Evolutionary conservation across 805 yeast species (phyloP), one percentile per base, ranked within the genome.

Genomic region (Ogataea pignaliae): DNA sequence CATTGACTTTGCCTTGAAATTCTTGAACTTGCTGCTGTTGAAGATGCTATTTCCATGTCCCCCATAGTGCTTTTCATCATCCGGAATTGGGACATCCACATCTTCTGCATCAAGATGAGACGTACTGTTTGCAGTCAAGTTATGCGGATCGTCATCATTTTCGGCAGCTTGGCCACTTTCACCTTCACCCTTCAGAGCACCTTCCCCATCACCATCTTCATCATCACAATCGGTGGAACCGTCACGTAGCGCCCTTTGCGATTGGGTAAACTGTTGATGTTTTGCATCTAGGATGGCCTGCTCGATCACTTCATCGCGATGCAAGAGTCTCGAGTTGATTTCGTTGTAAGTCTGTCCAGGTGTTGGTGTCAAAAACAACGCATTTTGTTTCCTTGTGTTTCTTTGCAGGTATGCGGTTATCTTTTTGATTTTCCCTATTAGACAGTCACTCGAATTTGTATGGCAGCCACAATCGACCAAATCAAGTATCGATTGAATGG

Each of bases 401-500:
- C 88, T 71, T 51, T 77, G 72, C 34, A 83, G 65, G 50, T 78
- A 74, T 1, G 83, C 74, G 2, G 83, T 76, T 17, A 78, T 78
- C 53, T 81, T 82, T 55, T 79, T 81, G 4, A 83, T 75, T 53
- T 79, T 82, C 44, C 72, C 68, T 10, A 85, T 64, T 17, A 73
- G 66, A 63, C 91, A 85, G 15, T 75, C 79, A 29, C 62, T 61
- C 33, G 78, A 65, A 8, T 65, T 63, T 45, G 87, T 76, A 1
- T 76, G 79, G 65, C 95, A 85, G 43, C 82, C 88, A 47, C 68
- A 63, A 3, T 57, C 60, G 15, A 76, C 76, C 43, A 79, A 73
- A 45, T 79, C 75, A 38, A 83, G 63, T 10, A 86, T 67, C 4
- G 79, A 75, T 50, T 83, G 88, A 18, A 84, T 69, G 7, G 85